phyloP scores from a whole-genome alignment of 2,329 filamentous ascomycete genomes.

The Pseudogymnoascus sp. region DNA sequence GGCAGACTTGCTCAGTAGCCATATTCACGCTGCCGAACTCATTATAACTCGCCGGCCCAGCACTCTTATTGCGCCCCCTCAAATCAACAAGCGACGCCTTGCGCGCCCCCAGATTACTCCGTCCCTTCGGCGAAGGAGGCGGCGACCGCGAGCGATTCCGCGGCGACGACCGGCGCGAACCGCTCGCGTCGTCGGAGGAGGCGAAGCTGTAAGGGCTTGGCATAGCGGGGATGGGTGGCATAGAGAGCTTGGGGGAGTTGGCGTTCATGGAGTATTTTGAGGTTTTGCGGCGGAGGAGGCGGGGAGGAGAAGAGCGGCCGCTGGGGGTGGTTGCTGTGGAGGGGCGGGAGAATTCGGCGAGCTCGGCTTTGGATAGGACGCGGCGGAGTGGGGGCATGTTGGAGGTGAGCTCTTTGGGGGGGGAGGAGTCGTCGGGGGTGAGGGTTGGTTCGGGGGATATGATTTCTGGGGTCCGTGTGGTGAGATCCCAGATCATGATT shows the following conservation, averaged over 20 bases:
- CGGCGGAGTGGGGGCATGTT: slow-evolving; percentile 70
- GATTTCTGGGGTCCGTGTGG: slow-evolving; percentile 18
- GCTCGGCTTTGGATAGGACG: slow-evolving; percentile 78
- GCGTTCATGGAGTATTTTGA: slow-evolving; percentile 46
- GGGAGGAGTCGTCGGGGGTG: slow-evolving; percentile 30
- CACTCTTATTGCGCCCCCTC: slow-evolving; percentile 43
- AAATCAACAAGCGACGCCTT: slow-evolving; percentile 31
- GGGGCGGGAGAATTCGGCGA: slow-evolving; percentile 67
- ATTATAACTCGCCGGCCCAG: slow-evolving; percentile 34
- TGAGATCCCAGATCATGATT: slow-evolving; percentile 64
- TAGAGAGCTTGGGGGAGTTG: slow-evolving; percentile 40
- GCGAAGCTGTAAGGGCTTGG: slow-evolving; percentile 21
- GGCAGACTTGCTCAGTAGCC: slow-evolving; percentile 58
- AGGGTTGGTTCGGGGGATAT: slow-evolving; percentile 14
- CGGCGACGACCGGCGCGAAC: slow-evolving; percentile 16
- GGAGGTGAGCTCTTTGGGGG: slow-evolving; percentile 43
- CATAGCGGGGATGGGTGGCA: slow-evolving; percentile 21
- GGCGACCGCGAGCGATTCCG: slow-evolving; percentile 27
- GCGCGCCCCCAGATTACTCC: neutral
- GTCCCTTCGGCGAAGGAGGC: slow-evolving; percentile 21
- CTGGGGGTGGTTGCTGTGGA: slow-evolving; percentile 32
- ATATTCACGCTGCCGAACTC: slow-evolving; percentile 50
- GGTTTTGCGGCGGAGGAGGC: slow-evolving; percentile 46
- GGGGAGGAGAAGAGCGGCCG: slow-evolving; percentile 49
- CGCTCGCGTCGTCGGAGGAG: slow-evolving; percentile 24